Evolutionary conservation across 139 green algal genomes (phyloP).

Genomic region (Tetradesmus obliquus): DNA sequence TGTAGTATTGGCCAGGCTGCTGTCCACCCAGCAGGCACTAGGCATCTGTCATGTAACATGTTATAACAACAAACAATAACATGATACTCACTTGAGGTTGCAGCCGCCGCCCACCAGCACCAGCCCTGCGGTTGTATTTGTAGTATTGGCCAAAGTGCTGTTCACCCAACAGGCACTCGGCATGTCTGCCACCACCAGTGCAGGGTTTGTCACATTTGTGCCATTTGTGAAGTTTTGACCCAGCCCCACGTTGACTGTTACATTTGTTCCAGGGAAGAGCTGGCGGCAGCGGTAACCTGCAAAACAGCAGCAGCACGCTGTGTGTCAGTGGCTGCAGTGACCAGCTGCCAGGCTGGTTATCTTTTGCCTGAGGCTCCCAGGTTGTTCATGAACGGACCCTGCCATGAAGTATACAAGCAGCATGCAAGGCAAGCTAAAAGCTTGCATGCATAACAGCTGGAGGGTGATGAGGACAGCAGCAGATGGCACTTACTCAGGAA

Average conservation of each 20-base stretch:
- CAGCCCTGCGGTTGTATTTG: neutral
- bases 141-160: neutral
- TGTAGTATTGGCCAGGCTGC: too few relatives aligned
- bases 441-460: too few relatives aligned
- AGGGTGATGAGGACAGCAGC: too few relatives aligned
- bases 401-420: too few relatives aligned
- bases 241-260: neutral
- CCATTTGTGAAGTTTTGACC: neutral
- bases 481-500: too few relatives aligned
- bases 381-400: too few relatives aligned
- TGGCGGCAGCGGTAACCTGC: neutral
- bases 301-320: neutral
- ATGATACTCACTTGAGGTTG: neutral
- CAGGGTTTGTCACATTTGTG: neutral
- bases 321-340: neutral
- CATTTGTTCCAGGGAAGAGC: neutral
- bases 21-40: too few relatives aligned
- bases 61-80: too few relatives aligned
- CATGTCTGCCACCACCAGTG: neutral
- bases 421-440: too few relatives aligned
- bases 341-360: neutral
- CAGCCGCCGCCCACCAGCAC: neutral
- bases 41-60: too few relatives aligned
- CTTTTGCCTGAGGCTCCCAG: too few relatives aligned
- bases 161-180: neutral